Base-by-base conservation (phyloP, 345 rosid species). In the Populus nigra region DNA sequence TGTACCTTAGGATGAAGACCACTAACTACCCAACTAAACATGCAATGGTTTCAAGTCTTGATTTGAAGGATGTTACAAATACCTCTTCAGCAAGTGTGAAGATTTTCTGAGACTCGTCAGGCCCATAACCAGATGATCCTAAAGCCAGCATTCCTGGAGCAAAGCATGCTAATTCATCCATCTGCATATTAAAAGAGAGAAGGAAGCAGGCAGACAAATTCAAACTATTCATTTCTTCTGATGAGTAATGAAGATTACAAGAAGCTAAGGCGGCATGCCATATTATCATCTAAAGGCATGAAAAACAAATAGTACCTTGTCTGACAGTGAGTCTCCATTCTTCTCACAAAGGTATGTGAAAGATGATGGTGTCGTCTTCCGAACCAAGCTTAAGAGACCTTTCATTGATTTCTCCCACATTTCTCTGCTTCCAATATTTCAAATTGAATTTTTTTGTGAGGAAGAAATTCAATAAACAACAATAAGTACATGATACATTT, bases 341-440 rank as follows among this genome's bases (percentile, higher is more conserved):
- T 94, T 94, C 88, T 96, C 99, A 81, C 97, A 87, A 22, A 96
- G 61, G 83, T 94, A 96, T 17, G 99, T 68, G 82, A 92, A 96
- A 39, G 97, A 91, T 65, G 97, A 94, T 59, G 97, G 97, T 65
- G 93, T 90, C 71, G 97, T 83, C 87, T 84, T 94, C 87, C 87
- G 86, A 77, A 96, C 69, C 90, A 96, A 86, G 85, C 92, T 90
- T 75, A 81, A 65, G 74, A 96, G 77, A 81, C 99, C 99, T 82
- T 91, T 92, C 98, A 96, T 96, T 81, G 99, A 96, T 83, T 81
- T 91, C 85, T 96, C 99, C 99, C 99, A 96, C 98, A 94, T 94
- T 47, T 94, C 97, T 85, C 98, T 96, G 70, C 68, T 74, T 62
- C 33, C 77, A 61, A 73, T 39, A 73, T 41, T 35, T 53, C 71